phyloP scores from a whole-genome alignment of 1,284 basidiomycete species.

The Ceratobasidium sp. region DNA sequence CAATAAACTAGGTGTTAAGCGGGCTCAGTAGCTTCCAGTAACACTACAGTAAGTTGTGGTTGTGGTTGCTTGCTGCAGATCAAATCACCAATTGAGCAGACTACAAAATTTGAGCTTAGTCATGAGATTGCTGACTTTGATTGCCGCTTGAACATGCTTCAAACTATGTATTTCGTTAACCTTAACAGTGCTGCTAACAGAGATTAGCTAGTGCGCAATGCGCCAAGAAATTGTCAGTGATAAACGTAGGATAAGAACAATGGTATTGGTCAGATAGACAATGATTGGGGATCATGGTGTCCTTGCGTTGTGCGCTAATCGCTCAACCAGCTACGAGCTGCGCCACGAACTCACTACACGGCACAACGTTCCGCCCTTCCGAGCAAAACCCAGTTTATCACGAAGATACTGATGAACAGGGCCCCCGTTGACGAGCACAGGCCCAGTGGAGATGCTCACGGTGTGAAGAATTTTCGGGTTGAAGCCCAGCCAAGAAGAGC shows the following conservation, averaged over 20 bases:
- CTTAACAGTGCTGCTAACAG: no score
- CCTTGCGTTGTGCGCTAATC: not conserved
- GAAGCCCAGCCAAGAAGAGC: conserved; percentile 20
- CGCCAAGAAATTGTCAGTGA: no score
- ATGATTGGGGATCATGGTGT: conserved; percentile 11
- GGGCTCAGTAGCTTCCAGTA: not conserved
- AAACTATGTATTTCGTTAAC: conserved; percentile 3
- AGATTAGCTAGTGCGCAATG: no score
- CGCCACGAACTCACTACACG: conserved; percentile 13
- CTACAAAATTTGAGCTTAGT: conserved; percentile 41
- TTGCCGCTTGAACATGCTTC: conserved; percentile 4
- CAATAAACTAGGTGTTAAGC: conserved; percentile 1
- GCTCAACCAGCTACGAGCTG: conserved; percentile 4
- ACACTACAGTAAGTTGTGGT: not conserved
- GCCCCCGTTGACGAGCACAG: conserved; percentile 5
- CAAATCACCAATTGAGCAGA: conserved; percentile 10
- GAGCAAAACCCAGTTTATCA: not conserved
- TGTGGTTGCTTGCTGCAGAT: conserved; percentile 24
- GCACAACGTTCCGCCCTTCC: not conserved
- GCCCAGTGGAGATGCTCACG: conserved; percentile 18
- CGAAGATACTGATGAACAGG: not conserved
- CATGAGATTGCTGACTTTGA: not conserved
- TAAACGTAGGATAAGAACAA: no score
- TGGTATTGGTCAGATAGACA: no score
- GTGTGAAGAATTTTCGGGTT: not conserved